A percentile compares a stretch with the other conserved stretches of the same genome.
phyloP scores from a whole-genome alignment of 805 yeast species.

The Kodamaea fukazawae region DNA sequence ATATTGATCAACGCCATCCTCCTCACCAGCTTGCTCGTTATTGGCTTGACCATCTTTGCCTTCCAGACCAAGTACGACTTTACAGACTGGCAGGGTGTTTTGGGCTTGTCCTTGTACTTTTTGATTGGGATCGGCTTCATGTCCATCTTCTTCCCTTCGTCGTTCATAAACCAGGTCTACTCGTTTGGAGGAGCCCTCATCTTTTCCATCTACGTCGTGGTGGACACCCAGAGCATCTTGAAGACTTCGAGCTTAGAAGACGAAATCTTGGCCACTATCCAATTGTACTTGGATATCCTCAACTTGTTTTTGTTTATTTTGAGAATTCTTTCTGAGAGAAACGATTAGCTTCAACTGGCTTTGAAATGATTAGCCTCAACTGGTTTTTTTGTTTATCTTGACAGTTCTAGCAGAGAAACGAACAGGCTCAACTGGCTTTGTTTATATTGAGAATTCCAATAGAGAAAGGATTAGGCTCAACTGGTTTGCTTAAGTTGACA shows the following conservation, averaged over 20 bases:
- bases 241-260: conserved; percentile 77
- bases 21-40: conserved; percentile 65
- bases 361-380: too few relatives aligned
- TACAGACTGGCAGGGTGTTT: conserved; percentile 60
- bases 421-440: too few relatives aligned
- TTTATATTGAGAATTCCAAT: too few relatives aligned
- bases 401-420: too few relatives aligned
- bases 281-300: conserved; percentile 76
- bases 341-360: too few relatives aligned
- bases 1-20: conserved; percentile 68
- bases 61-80: conserved; percentile 76
- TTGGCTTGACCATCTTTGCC: conserved; percentile 77
- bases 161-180: conserved; percentile 60
- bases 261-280: conserved; percentile 76
- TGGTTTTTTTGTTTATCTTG: too few relatives aligned
- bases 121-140: conserved; percentile 71
- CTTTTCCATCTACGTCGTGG: conserved; percentile 67
- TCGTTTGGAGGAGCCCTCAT: conserved; percentile 72
- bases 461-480: too few relatives aligned
- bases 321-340: conserved; percentile 49
- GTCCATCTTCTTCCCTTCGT: conserved; percentile 59
- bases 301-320: conserved; percentile 77
- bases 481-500: too few relatives aligned
- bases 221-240: conserved; percentile 81
- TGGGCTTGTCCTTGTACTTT: conserved; percentile 56